Percentiles rank a stretch among this genome's conserved stretches.
Evolutionary conservation across 768 basidiomycete species (phyloP).

Genomic region (Agrocybe chaxingu): DNA sequence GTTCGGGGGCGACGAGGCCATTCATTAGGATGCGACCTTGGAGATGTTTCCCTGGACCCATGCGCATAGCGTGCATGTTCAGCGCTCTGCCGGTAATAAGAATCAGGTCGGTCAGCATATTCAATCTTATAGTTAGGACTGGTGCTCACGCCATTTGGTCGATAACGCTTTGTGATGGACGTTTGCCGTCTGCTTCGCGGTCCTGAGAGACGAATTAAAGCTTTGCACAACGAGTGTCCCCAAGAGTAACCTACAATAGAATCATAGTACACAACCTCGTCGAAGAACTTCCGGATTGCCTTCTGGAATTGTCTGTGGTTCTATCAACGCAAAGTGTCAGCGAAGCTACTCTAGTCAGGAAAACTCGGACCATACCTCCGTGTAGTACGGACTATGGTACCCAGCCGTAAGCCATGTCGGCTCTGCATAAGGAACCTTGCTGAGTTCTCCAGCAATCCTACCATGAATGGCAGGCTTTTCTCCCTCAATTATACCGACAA

Average conservation of each 20-base stretch:
- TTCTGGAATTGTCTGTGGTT: constrained; percentile 56
- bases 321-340: constrained; percentile 42
- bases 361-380: constrained; percentile 41
- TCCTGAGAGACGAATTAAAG: constrained; percentile 8
- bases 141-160: constrained; percentile 82
- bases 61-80: constrained; percentile 85
- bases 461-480: constrained; percentile 52
- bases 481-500: constrained; percentile 68
- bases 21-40: constrained; percentile 78
- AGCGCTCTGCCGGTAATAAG: constrained; percentile 37
- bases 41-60: constrained; percentile 93
- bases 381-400: constrained; percentile 75
- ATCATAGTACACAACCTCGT: constrained; percentile 61
- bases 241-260: constrained; percentile 17
- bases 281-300: constrained; percentile 66
- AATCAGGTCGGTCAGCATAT: not conserved
- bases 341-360: constrained; percentile 29
- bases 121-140: constrained; percentile 21
- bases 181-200: constrained; percentile 85
- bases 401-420: constrained; percentile 75
- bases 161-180: constrained; percentile 74
- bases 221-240: not conserved
- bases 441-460: constrained; percentile 54
- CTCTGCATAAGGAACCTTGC: constrained; percentile 83
- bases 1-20: constrained; percentile 80